Base-by-base conservation (phyloP, 2,329 filamentous ascomycete genomes). In the Cytospora chrysosperma region DNA sequence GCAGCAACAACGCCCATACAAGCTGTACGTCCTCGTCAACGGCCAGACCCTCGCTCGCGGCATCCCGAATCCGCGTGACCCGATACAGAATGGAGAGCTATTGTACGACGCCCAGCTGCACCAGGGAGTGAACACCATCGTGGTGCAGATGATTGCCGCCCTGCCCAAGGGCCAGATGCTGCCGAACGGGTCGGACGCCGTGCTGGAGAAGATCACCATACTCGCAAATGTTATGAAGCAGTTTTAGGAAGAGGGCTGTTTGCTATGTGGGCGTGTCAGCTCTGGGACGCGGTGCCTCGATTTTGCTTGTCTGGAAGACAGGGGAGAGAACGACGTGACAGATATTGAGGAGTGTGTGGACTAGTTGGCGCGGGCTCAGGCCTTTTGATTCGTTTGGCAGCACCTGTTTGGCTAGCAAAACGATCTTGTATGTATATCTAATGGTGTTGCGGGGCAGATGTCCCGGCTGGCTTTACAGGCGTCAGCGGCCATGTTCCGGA, bases 191-290 rank as follows among this genome's bases (percentile, higher is more conserved):
- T 79, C 86, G 12, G 85, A 88, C 66, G 84, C 89, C 40, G 92
- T 95, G 72, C 79, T 93, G 67, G 93, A 97, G 78, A 89, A 89
- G 69, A 82, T 93, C 63, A 92, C 87, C 1, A 81, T 95, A 30
- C 90, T 90, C 75, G 84, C 89, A 65, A 89, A 95, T 75, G 76
- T 96, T 69, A 75, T 86, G 74, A 83, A 77, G 75, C 73, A 73
- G 57, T 82, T 47, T 24, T 61, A 73, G 69, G 53, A 58, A 15
- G 21, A n/a, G 54, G 17, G 21, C 17, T n/a, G 17, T 55, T 27
- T 13, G n/a, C 58, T 26, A 6, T 32, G 37, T 32, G 51, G 15
- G 24, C 8, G 21, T 49, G 19, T 34, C 47, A 12, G 9, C 47
- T 26, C 17, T 55, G 34, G 15, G 34, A 21, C 15, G 32, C 24